phyloP scores from a whole-genome alignment of 176 grass and related monocot genomes.

The Oryza meridionalis region DNA sequence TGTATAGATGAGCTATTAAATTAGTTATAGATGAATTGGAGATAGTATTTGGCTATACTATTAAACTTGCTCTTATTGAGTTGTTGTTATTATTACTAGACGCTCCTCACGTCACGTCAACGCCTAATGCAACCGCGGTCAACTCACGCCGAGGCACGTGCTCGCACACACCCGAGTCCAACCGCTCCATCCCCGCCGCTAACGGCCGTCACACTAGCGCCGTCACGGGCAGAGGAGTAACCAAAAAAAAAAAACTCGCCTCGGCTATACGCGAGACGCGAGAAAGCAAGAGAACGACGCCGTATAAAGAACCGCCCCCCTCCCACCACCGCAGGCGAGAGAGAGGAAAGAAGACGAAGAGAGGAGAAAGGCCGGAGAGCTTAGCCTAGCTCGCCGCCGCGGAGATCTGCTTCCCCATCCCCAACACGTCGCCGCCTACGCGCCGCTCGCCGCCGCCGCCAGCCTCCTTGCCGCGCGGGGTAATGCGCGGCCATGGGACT shows the following conservation, averaged over 20 bases:
- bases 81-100: too few relatives aligned
- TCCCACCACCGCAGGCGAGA: neutral
- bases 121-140: conserved; percentile 27
- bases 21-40: too few relatives aligned
- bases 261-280: neutral
- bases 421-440: too few relatives aligned
- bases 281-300: neutral
- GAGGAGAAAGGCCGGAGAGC: neutral
- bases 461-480: neutral
- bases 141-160: conserved; percentile 60
- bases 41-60: too few relatives aligned
- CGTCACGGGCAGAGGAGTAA: conserved; percentile 20
- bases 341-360: neutral
- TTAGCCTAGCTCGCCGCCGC: neutral
- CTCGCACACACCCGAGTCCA: neutral
- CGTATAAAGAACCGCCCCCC: conserved; percentile 41
- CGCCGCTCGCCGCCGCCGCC: neutral
- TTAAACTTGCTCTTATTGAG: too few relatives aligned
- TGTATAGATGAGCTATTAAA: too few relatives aligned
- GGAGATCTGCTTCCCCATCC: neutral
- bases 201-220: conserved; percentile 28
- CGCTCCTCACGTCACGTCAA: conserved; percentile 4
- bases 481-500: conserved; percentile 68
- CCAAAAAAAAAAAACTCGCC: neutral
- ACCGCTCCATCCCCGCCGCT: neutral